A percentile compares a stretch with the other conserved stretches of the same genome.
Conservation (phyloP, 768 basidiomycete genomes). For the Suillus subaureus region DNA sequence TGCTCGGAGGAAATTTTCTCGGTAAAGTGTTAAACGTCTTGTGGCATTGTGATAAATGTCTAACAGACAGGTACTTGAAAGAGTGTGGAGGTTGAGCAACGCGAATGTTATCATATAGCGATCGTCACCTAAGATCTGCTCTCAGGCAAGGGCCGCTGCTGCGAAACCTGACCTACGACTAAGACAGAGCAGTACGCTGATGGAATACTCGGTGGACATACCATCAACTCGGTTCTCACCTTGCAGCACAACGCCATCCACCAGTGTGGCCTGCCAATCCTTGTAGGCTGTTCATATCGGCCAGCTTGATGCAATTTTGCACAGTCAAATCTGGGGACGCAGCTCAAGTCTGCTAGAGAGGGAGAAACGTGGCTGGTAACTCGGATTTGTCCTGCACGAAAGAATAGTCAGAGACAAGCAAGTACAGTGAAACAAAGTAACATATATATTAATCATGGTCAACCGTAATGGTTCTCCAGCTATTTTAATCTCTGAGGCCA, state of each 20-base stretch:
- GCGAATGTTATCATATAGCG: conserved; percentile 85
- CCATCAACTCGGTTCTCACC: too few species aligned
- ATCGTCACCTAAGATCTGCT: conserved; percentile 59
- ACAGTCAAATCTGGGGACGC: not conserved
- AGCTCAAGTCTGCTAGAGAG: not conserved
- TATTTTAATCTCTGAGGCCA: too few species aligned
- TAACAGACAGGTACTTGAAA: conserved; percentile 73
- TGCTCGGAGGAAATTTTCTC: conserved; percentile 74
- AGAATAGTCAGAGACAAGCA: not conserved
- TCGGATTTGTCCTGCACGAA: too few species aligned
- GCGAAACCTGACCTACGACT: conserved; percentile 54
- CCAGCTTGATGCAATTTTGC: not conserved
- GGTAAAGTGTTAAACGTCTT: conserved; percentile 43
- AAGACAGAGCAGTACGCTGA: conserved; percentile 72
- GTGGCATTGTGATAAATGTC: conserved; percentile 51
- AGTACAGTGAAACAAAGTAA: not conserved
- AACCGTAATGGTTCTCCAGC: not conserved
- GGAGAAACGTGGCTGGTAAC: not conserved
- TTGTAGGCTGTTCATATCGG: not conserved
- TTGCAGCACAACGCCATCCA: too few species aligned
- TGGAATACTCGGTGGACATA: conserved; percentile 80
- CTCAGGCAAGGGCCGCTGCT: conserved; percentile 63
- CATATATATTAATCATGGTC: not conserved
- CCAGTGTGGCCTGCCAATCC: too few species aligned
- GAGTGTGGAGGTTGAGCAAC: conserved; percentile 56